A percentile compares a stretch with the other conserved stretches of the same genome.
Evolutionary conservation across 2,329 filamentous ascomycete genomes (phyloP).

Genomic region (Trichoderma asperellum): DNA sequence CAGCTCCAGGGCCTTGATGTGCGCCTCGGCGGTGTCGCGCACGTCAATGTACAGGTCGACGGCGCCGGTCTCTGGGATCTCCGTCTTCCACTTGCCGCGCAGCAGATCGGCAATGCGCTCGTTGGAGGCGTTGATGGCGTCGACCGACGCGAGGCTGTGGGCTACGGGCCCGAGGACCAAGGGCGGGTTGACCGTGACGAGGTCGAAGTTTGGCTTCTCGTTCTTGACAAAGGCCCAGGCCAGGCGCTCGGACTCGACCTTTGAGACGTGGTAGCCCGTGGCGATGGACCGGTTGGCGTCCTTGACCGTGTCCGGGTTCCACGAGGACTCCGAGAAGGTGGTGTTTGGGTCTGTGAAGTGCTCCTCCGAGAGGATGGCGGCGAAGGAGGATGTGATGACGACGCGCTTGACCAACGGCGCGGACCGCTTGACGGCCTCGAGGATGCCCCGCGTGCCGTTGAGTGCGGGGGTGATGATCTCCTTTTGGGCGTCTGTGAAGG

Average conservation of each 20-base stretch:
- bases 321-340: constrained; percentile 53
- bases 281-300: constrained; percentile 46
- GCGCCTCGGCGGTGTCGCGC: constrained; percentile 57
- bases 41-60: constrained; percentile 59
- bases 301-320: constrained; percentile 57
- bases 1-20: constrained; percentile 56
- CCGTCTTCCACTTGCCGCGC: constrained; percentile 53
- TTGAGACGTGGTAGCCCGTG: constrained; percentile 58
- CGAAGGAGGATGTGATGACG: constrained; percentile 63
- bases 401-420: constrained; percentile 69
- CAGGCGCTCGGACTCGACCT: constrained; percentile 57
- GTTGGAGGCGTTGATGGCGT: constrained; percentile 58
- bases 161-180: constrained; percentile 59
- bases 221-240: constrained; percentile 56
- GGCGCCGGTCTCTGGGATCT: constrained; percentile 44
- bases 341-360: constrained; percentile 45
- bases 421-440: constrained; percentile 67
- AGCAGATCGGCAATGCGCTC: constrained; percentile 55
- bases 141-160: constrained; percentile 51
- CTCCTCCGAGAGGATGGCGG: constrained; percentile 51
- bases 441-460: constrained; percentile 68
- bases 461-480: constrained; percentile 63
- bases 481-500: constrained; percentile 53
- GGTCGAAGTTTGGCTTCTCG: constrained; percentile 52
- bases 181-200: constrained; percentile 59